Base-by-base conservation (phyloP, 495 filamentous ascomycete genomes). In the Neurospora pannonica region DNA sequence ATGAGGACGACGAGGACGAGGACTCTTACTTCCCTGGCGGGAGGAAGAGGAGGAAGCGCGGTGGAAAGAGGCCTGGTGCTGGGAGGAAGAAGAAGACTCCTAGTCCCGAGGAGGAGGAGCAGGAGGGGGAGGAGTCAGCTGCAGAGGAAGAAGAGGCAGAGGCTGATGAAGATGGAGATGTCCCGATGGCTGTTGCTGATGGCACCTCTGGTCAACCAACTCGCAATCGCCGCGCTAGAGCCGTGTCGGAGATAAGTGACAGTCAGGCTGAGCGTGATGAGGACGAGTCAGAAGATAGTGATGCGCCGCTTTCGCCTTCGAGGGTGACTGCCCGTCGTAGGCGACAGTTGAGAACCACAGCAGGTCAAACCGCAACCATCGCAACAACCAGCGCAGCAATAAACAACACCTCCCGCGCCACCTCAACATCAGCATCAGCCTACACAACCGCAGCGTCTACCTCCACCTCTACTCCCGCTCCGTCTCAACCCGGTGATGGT, bases 21-120 rank as follows among this genome's bases (percentile, higher is more conserved):
- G 74, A 78, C 5, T 79, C 69, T 39, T 75, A 21, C 3, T 70
- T 77, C n/a, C 31, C n/a, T 15, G 54, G 48, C 13, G 71, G 70
- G 5, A 48, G 38, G 24, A 62, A 70, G 10, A 71, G 73, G 11
- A 81, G 79, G 74, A 80, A 77, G 74, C 76, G 79, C 4, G 80
- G 80, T n/a, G 80, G 80, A 8, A 71, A 54, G 42, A 77, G 80
- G 5, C 75, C 76, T 2, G 80, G 80, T 5, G 80, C 80, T 4
- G 80, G 80, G 0, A 81, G 80, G 71, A 79, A 78, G 72, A 81
- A 79, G 43, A 72, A 71, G 31, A 31, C 71, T 3, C 37, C 70
- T 28, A 40, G 24, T 19, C 34, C 70, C 1, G 21, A 37, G 21
- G 37, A 17, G 38, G 31, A 17, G 28, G 70, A 19, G 6, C 4